Conservation (phyloP, 805 yeast species). For the Suhomyces pyralidae region DNA sequence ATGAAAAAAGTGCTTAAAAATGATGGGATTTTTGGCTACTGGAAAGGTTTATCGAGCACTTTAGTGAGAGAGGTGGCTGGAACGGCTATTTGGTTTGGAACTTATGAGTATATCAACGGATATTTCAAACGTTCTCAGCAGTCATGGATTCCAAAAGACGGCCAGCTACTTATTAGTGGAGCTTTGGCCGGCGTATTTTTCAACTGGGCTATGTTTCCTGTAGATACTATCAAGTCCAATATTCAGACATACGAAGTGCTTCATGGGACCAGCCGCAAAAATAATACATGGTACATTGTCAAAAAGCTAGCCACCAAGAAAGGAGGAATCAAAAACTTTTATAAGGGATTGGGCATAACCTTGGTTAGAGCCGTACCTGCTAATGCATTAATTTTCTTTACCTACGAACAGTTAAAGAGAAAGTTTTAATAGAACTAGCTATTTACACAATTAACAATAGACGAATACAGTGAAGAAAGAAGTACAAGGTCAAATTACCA, state of each 20-base stretch:
- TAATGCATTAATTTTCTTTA: slow-evolving; percentile 79
- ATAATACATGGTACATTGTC: slow-evolving; percentile 1
- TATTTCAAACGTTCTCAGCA: slow-evolving; percentile 28
- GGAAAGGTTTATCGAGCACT: slow-evolving; percentile 87
- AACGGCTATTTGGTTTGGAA: slow-evolving; percentile 91
- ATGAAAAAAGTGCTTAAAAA: slow-evolving; percentile 38
- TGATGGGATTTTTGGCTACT: slow-evolving; percentile 69
- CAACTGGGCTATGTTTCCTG: slow-evolving; percentile 79
- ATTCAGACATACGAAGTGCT: slow-evolving; percentile 62
- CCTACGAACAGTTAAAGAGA: slow-evolving; percentile 63
- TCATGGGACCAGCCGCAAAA: slow-evolving; percentile 1
- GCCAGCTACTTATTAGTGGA: slow-evolving; percentile 70
- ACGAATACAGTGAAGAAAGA: too few species aligned
- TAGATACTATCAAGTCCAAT: slow-evolving; percentile 84
- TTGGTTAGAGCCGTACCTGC: slow-evolving; percentile 82
- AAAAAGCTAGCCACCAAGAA: slow-evolving; percentile 15
- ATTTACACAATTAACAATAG: too few species aligned
- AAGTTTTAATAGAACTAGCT: slow-evolving; percentile 12
- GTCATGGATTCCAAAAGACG: slow-evolving; percentile 22
- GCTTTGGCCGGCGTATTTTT: slow-evolving; percentile 84
- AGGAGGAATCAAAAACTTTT: slow-evolving; percentile 70
- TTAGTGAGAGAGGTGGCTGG: slow-evolving; percentile 82
- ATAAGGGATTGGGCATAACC: slow-evolving; percentile 84
- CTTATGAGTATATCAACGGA: slow-evolving; percentile 60
- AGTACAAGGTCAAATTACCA: too few species aligned